Conservation (phyloP, 768 basidiomycete genomes). For the Boletus tylopilopsis region DNA sequence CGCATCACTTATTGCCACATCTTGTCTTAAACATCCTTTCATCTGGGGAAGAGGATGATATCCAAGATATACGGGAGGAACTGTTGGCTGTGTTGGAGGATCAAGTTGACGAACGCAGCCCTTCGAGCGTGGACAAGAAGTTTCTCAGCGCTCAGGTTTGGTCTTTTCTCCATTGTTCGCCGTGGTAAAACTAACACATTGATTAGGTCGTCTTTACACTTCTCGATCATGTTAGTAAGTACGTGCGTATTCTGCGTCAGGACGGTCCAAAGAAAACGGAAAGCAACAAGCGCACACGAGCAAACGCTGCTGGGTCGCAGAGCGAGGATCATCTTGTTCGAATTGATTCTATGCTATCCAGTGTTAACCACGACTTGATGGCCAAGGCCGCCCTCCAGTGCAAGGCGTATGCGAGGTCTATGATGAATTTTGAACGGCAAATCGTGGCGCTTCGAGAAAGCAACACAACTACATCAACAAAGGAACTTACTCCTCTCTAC, state of each 20-base stretch:
- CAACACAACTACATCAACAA: constrained; percentile 42
- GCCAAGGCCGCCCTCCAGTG: constrained; percentile 92
- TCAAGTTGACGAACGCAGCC: constrained; percentile 64
- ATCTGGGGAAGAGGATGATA: constrained; percentile 62
- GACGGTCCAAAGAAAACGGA: constrained; percentile 51
- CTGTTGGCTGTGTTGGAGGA: constrained; percentile 81
- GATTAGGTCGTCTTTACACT: constrained; percentile 88
- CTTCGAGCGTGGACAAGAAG: constrained; percentile 71
- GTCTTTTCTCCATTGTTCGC: not conserved
- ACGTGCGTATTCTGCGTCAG: constrained; percentile 75
- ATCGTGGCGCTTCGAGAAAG: constrained; percentile 49
- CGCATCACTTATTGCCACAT: constrained; percentile 87
- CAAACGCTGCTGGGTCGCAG: constrained; percentile 32
- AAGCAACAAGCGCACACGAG: constrained; percentile 45
- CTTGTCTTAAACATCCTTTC: constrained; percentile 83
- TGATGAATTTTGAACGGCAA: constrained; percentile 93
- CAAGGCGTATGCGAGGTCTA: constrained; percentile 87
- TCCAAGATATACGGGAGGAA: constrained; percentile 66
- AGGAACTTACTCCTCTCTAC: constrained; percentile 49
- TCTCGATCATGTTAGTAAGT: constrained; percentile 91
- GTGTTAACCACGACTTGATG: constrained; percentile 84
- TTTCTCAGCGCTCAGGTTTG: constrained; percentile 90
- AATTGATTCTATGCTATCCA: constrained; percentile 79
- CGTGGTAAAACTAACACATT: not conserved
- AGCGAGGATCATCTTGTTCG: constrained; percentile 59